phyloP scores from a whole-genome alignment of 257 asterid genomes.

The Jasminum sambac region DNA sequence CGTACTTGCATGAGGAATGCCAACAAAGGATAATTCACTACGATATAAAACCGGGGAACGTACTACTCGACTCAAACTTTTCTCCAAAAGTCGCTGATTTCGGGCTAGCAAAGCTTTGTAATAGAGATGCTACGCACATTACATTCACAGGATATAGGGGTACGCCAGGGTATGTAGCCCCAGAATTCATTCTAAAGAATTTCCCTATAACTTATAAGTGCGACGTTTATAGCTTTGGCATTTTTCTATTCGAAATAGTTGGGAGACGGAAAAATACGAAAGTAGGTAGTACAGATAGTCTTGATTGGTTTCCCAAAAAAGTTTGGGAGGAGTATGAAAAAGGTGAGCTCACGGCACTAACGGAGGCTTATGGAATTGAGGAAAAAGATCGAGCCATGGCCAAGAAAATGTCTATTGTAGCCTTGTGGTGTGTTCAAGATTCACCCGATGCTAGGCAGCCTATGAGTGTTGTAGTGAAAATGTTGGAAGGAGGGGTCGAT shows the following conservation, averaged over 20 bases:
- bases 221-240: slow-evolving; percentile 44
- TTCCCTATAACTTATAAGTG: slow-evolving; percentile 38
- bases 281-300: slow-evolving; percentile 24
- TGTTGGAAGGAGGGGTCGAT: slow-evolving; percentile 48
- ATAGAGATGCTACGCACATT: slow-evolving; percentile 36
- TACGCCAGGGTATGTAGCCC: slow-evolving; percentile 40
- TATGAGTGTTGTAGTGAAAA: slow-evolving; percentile 45
- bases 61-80: slow-evolving; percentile 37
- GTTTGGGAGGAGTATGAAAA: slow-evolving; percentile 41
- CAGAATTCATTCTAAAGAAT: slow-evolving; percentile 38
- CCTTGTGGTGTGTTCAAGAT: slow-evolving; percentile 44
- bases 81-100: slow-evolving; percentile 43
- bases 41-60: slow-evolving; percentile 40
- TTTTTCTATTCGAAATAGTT: slow-evolving; percentile 39
- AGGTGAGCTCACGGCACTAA: slow-evolving; percentile 25
- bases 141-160: slow-evolving; percentile 36
- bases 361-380: slow-evolving; percentile 27
- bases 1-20: slow-evolving; percentile 39
- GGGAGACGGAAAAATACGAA: slow-evolving; percentile 37
- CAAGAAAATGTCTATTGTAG: slow-evolving; percentile 37
- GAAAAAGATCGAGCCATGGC: slow-evolving; percentile 34
- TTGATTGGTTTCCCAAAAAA: slow-evolving; percentile 40
- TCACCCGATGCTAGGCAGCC: slow-evolving; percentile 34
- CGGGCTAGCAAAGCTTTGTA: slow-evolving; percentile 41
- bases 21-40: slow-evolving; percentile 37